Base-by-base conservation (phyloP, 176 grass and related monocot species). In the Aechmea fasciata region DNA sequence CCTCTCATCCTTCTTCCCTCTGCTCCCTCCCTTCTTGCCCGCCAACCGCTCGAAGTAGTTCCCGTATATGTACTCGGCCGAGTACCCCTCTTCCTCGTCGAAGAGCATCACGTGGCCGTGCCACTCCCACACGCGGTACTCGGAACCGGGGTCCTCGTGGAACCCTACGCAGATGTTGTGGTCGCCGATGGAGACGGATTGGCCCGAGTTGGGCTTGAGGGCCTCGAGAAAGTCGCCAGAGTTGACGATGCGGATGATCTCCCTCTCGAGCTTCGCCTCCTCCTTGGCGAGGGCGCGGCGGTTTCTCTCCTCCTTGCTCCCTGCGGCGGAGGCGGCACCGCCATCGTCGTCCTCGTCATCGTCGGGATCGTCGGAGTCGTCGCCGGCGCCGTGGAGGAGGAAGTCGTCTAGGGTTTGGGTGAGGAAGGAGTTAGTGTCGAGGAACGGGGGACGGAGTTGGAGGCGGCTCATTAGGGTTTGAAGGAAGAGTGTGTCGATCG, bases 91-190 rank as follows among this genome's bases (percentile, higher is more conserved):
- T 51, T 88, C 87, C 71, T 99, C 87, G 72, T 94, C 95, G 50
- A 94, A 99, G 50, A 99, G 70, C 95, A 94, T 99, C 67, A 99
- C 78, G 66, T 99, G 90, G 50, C 95, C 95, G 48, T 99, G 95
- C 95, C 95, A 99, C 82, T 99, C 90, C 95, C 95, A 99, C 8
- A 99, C 82, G 15, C 95, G 84, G 75, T 99, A 99, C 70, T 91
- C 87, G 11, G 90, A 81, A 10, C 83, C 82, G 24, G 78, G 9
- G 14, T 99, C 94, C 68, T 92, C 94, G 50, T 99, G 87, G 83
- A 88, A 90, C 0, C 86, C 81, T 24, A 92, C 72, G 67, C 94
- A 99, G 8, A 99, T 70, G 63, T 87, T 82, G 82, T 99, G 89
- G 69, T 99, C 94, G 8, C 94, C 94, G 51, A 99, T 82, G 50